Evolutionary conservation across 2,329 filamentous ascomycete genomes (phyloP).

Genomic region (Colletotrichum lentis): DNA sequence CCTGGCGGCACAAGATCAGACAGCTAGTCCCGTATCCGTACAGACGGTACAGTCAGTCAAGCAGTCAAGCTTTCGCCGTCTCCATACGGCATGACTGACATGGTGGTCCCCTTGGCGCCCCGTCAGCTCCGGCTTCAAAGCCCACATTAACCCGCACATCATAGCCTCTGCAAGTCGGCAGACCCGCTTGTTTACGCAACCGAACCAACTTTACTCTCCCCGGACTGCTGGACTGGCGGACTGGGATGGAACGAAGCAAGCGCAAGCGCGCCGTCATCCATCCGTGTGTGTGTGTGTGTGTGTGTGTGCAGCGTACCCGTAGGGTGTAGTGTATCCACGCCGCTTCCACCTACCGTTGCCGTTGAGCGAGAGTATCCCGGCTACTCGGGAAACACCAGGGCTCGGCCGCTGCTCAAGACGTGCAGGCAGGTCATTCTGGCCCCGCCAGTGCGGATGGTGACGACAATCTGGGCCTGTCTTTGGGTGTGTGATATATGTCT

Average conservation of each 20-base stretch:
- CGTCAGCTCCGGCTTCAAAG: conserved; percentile 23
- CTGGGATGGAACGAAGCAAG: conserved; percentile 11
- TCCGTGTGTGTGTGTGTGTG: no score
- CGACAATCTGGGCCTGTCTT: conserved; percentile 16
- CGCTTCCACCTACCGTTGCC: conserved; percentile 11
- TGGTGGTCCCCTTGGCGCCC: conserved; percentile 29
- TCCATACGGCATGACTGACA: conserved; percentile 34
- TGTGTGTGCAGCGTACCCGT: no score
- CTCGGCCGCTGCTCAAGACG: conserved; percentile 7
- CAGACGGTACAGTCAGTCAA: no score
- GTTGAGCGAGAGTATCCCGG: conserved; percentile 13
- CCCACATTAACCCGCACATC: conserved; percentile 15
- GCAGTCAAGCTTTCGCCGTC: conserved; percentile 31
- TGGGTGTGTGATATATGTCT: conserved; percentile 10
- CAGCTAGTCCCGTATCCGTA: no score
- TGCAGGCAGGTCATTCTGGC: conserved; percentile 10
- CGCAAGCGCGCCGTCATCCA: conserved; percentile 22
- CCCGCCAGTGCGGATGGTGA: conserved; percentile 22
- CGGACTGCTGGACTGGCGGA: conserved; percentile 1
- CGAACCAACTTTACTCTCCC: conserved; percentile 1
- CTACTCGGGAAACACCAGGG: conserved; percentile 12
- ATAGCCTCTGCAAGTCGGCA: not conserved
- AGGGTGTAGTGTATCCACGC: not conserved
- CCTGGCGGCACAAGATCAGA: not conserved
- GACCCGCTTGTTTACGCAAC: conserved; percentile 29